Evolutionary conservation across 257 asterid species (phyloP).

Genomic region (Oldenlandia corymbosa): DNA sequence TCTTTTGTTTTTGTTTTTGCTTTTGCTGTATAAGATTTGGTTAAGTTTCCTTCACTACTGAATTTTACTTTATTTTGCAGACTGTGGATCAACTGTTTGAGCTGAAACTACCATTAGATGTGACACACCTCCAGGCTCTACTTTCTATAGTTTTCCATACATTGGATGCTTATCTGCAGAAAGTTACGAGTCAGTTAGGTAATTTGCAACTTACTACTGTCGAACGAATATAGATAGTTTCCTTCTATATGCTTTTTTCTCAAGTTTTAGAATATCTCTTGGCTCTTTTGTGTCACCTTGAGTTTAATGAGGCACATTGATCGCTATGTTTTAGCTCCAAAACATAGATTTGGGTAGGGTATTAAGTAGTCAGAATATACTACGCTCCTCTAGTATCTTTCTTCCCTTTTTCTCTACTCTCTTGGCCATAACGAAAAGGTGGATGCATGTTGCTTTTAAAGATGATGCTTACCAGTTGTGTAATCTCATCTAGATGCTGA

Average conservation of each 20-base stretch:
- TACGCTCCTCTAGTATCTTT: not conserved
- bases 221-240: not conserved
- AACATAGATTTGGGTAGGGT: not conserved
- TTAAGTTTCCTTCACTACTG: constrained; percentile 15
- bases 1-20: not conserved
- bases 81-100: constrained; percentile 88
- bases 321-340: not conserved
- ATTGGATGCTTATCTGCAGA: constrained; percentile 73
- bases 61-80: constrained; percentile 51
- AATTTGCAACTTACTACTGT: constrained; percentile 9
- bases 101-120: constrained; percentile 85
- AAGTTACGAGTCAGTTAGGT: constrained; percentile 75
- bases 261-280: constrained; percentile 2
- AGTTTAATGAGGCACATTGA: not conserved
- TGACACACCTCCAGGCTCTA: constrained; percentile 94
- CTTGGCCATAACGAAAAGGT: not conserved
- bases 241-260: not conserved
- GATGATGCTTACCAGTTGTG: not conserved
- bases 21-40: constrained; percentile 4
- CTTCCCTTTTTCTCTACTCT: not conserved
- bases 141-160: constrained; percentile 83
- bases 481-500: not conserved
- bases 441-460: not conserved
- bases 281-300: not conserved
- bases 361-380: not conserved